Evolutionary conservation across 345 rosid species (phyloP), one percentile per base, ranked within the genome.

Genomic region (Pugionium dolabratum): DNA sequence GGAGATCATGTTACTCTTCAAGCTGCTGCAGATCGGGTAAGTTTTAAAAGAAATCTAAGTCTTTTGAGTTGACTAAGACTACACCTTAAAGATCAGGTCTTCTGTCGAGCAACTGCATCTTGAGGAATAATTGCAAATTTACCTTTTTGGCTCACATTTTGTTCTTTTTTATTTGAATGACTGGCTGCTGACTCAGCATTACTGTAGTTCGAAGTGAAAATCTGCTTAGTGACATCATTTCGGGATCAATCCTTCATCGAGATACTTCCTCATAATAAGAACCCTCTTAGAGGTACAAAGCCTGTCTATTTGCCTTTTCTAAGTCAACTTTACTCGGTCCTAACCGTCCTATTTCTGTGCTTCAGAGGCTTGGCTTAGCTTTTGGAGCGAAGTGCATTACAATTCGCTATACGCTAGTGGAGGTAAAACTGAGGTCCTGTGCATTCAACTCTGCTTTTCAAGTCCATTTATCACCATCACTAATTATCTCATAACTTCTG

Each of bases 341-440:
- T 58, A 27, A 43, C 54, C 30, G 9, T 45, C 8, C 27, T 30
- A 51, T 5, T 31, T 0, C 9, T 43, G 29, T 54, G 41, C 51
- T 72, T 37, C 69, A 92, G 98, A 85, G 60, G 71, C 86, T 37
- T 92, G 98, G 97, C 78, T 92, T 73, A 92, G 98, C 83, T 92
- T 92, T 56, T 92, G 98, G 98, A 84, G 98, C 49, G 98, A 92
- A 82, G 96, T 92, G 30, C 98, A 92, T 66, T 92, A 92, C 75
- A 92, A 92, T 72, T 92, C 98, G 1, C 54, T 92, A 29, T 92
- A 92, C 67, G 85, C 84, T 59, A 83, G 29, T 50, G 98, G 96
- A 84, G 98, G 98, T 87, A 68, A 78, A 11, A 26, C 39, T 50
- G 30, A 5, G 9, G 27, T 27, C 50, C 56, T 18, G 31, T 72